Base-by-base conservation (phyloP, 805 yeast species). In the Kodamaea restingae region DNA sequence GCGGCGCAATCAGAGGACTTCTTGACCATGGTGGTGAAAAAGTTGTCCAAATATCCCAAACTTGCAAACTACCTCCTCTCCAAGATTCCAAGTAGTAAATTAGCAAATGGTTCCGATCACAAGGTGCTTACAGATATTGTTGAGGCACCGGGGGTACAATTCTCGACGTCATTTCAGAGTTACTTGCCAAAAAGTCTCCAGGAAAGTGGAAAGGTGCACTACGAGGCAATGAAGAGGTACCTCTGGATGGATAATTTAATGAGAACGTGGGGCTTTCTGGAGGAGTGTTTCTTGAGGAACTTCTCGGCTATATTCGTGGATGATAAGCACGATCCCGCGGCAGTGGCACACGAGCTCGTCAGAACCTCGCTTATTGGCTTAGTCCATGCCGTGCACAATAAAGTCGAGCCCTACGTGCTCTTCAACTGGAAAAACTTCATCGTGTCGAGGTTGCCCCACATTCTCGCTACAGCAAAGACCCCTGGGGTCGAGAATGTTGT, bases 391-490 rank as follows among this genome's bases (percentile, higher is more conserved):
- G 34, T 53, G 4, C 18, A 22, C 18, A 50, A 54, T 32, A 46
- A 50, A n/a, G 59, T 53, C 12, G 43, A 50, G 5, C 42, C 50
- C 3, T 61, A 52, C 38, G 50, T 63, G 11, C 36, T 50, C 5
- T 58, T 56, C 47, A 65, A 63, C 45, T 66, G 68, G 66, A 50
- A 53, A 32, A 66, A 56, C 39, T 68, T 58, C 41, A 49, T 68
- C 4, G 46, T 58, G 3, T 52, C 66, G 11, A 45, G 58, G 27
- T 30, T 66, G 7, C 63, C 67, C 2, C 41, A 41, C 6, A 44
- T 61, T 8, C 39, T 65, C 7, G 43, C 50, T 12, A 38, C 40
- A 9, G 49, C 54, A 12, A 52, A 51, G 35, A 28, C 46, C 18
- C 34, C 46, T 9, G 32, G 32, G 4, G 17, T 30, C 14, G 32